Conservation (phyloP, 2,329 filamentous ascomycete genomes). For the Rutstroemia sp. region DNA sequence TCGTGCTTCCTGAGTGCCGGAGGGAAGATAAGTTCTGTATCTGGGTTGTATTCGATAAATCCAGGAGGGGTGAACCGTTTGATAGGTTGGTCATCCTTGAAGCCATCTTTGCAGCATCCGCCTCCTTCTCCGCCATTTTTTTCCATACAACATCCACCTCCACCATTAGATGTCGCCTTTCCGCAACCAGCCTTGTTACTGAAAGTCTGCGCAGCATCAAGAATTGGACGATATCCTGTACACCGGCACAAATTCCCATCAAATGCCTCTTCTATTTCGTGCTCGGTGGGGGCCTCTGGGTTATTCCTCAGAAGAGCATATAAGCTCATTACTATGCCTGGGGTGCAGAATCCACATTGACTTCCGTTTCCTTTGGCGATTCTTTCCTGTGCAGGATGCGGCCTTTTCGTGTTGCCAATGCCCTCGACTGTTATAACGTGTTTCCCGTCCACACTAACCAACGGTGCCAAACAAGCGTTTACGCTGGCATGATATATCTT, state of each 20-base stretch:
- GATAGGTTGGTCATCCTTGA: conserved; percentile 44
- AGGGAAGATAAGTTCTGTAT: conserved; percentile 93
- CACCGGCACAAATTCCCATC: conserved; percentile 93
- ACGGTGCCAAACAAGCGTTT: conserved; percentile 88
- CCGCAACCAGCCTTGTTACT: conserved; percentile 43
- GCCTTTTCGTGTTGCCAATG: conserved; percentile 79
- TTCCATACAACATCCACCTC: conserved; percentile 66
- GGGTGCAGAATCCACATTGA: conserved; percentile 90
- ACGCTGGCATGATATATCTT: conserved; percentile 94
- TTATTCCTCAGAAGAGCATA: conserved; percentile 90
- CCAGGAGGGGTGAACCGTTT: conserved; percentile 76
- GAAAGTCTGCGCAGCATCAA: conserved; percentile 91
- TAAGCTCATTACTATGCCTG: conserved; percentile 95
- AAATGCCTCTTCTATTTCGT: conserved; percentile 91
- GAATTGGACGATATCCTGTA: conserved; percentile 88
- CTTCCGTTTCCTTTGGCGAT: conserved; percentile 88
- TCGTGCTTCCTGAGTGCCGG: conserved; percentile 76
- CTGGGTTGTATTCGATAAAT: conserved; percentile 89
- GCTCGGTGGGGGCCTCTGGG: conserved; percentile 66
- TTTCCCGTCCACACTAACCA: conserved; percentile 91
- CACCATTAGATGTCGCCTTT: conserved; percentile 42
- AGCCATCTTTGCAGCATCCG: conserved; percentile 61
- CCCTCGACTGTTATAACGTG: conserved; percentile 98
- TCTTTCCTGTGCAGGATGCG: conserved; percentile 85
- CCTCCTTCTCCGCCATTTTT: conserved; percentile 41